Conservation (phyloP, 2,329 filamentous ascomycete genomes). For the Fusarium burgessii region DNA sequence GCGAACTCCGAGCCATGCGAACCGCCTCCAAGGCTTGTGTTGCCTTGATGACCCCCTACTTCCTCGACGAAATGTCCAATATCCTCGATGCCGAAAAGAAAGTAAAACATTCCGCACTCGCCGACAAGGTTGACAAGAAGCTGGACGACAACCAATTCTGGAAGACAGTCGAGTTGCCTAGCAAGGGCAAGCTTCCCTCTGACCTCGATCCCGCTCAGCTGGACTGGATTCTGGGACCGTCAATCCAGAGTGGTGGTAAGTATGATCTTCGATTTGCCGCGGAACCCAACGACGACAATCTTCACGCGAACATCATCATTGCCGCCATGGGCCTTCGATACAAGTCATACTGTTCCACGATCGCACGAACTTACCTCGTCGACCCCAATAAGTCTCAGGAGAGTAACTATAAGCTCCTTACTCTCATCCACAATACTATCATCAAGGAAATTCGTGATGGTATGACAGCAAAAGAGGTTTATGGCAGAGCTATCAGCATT, state of each 20-base stretch:
- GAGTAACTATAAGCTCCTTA: slow-evolving; percentile 89
- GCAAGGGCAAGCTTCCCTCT: slow-evolving; percentile 79
- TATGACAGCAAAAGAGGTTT: slow-evolving; percentile 87
- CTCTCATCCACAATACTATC: slow-evolving; percentile 87
- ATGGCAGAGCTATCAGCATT: slow-evolving; percentile 83
- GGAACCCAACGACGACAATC: slow-evolving; percentile 81
- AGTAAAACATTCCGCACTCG: slow-evolving; percentile 87
- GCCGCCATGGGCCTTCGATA: slow-evolving; percentile 93
- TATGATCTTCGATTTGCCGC: slow-evolving; percentile 88
- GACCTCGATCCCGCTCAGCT: slow-evolving; percentile 91
- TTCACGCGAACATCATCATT: slow-evolving; percentile 94
- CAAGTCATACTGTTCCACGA: slow-evolving; percentile 93
- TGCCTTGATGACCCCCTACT: slow-evolving; percentile 94
- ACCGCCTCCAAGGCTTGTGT: slow-evolving; percentile 95
- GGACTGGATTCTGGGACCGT: slow-evolving; percentile 92
- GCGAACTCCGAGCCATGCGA: slow-evolving; percentile 92
- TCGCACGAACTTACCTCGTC: slow-evolving; percentile 94
- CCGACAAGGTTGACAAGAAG: slow-evolving; percentile 90
- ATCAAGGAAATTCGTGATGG: slow-evolving; percentile 93
- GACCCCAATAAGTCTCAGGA: slow-evolving; percentile 98
- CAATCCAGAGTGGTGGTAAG: slow-evolving; percentile 94
- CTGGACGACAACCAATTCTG: slow-evolving; percentile 96
- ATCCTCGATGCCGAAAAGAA: slow-evolving; percentile 97
- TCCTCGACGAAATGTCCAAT: slow-evolving; percentile 97
- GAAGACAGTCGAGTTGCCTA: slow-evolving; percentile 78